Evolutionary conservation across 495 filamentous ascomycete species (phyloP).

Genomic region (Trichoderma erinaceum): DNA sequence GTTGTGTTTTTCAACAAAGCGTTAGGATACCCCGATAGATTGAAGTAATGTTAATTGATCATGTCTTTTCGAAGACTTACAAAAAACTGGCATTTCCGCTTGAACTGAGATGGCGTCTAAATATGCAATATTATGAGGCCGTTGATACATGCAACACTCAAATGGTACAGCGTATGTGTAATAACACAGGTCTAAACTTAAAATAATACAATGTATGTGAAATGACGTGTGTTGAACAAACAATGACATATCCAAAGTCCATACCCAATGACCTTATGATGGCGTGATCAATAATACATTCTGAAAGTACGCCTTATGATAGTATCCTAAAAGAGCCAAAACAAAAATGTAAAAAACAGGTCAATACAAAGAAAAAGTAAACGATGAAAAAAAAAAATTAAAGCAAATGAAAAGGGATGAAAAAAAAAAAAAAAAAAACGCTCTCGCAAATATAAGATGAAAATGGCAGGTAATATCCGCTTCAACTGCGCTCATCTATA

Average conservation of each 20-base stretch:
- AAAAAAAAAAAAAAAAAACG: background rate
- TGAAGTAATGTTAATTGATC: background rate
- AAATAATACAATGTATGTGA: too few relatives aligned
- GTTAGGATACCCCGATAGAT: slow-evolving; percentile 12
- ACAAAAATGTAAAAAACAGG: background rate
- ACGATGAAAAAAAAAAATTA: background rate
- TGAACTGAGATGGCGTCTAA: background rate
- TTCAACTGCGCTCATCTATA: background rate
- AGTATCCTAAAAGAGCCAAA: background rate
- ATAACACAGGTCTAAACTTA: too few relatives aligned
- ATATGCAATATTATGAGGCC: background rate
- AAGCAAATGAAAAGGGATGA: background rate
- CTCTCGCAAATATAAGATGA: background rate
- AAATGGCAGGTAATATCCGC: background rate
- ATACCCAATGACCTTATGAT: too few relatives aligned
- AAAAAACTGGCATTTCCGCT: background rate
- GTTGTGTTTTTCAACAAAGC: background rate
- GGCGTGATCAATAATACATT: background rate
- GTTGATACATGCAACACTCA: background rate
- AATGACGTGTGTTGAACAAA: too few relatives aligned
- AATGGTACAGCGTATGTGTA: too few relatives aligned
- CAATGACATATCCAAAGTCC: too few relatives aligned
- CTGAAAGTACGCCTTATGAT: background rate
- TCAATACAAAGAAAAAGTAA: background rate
- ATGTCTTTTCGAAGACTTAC: background rate